Percentiles rank a stretch among this genome's conserved stretches.
Conservation (phyloP, 371 early-diverging fungal species). For the Apophysomyces sp. region DNA sequence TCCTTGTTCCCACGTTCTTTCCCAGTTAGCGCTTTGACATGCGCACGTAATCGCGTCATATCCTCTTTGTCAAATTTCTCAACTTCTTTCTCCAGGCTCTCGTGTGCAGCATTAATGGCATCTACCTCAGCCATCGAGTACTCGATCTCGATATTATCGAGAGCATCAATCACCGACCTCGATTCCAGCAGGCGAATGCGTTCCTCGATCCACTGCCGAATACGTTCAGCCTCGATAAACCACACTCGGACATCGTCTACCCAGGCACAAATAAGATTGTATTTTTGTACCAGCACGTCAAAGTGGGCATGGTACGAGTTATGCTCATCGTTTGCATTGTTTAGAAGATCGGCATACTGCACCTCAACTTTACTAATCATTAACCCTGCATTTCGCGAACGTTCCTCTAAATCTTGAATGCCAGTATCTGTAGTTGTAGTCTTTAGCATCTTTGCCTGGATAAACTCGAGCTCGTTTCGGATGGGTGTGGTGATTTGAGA, state of each 20-base stretch:
- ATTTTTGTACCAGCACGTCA: conserved; percentile 30
- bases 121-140: conserved; percentile 31
- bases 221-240: conserved; percentile 50
- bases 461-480: conserved; percentile 44
- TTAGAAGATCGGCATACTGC: conserved; percentile 26
- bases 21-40: conserved; percentile 51
- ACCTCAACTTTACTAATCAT: conserved; percentile 22
- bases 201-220: conserved; percentile 45
- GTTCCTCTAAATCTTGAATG: conserved; percentile 37
- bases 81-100: conserved; percentile 42
- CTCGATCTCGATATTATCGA: conserved; percentile 7
- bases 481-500: conserved; percentile 26
- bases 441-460: conserved; percentile 44
- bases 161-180: conserved; percentile 30
- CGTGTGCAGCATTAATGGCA: conserved; percentile 30
- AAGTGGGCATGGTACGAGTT: conserved; percentile 26
- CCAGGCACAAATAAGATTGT: conserved; percentile 41
- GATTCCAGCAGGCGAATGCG: conserved; percentile 40
- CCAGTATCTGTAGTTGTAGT: conserved; percentile 33
- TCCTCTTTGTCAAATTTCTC: conserved; percentile 51
- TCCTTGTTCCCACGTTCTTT: conserved; percentile 34
- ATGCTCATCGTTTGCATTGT: conserved; percentile 3
- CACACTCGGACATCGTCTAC: conserved; percentile 51
- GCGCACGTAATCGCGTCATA: conserved; percentile 51
- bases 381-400: conserved; percentile 25